Percentiles rank a stretch among this genome's conserved stretches.
phyloP scores from a whole-genome alignment of 2,329 filamentous ascomycete genomes.

The Aspergillus nomiae region DNA sequence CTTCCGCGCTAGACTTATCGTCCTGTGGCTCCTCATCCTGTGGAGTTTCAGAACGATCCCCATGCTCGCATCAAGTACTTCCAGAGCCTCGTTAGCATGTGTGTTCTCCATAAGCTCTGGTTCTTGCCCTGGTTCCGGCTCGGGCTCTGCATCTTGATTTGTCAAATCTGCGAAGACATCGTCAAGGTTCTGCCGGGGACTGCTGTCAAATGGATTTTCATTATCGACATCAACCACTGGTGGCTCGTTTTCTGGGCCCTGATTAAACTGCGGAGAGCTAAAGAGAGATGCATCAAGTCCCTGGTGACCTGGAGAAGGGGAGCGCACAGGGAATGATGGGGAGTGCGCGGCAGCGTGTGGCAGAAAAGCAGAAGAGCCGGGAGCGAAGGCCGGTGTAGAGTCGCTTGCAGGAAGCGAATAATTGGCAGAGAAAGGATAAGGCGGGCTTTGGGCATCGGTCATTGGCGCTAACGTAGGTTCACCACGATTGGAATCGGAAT shows the following conservation, averaged over 20 bases:
- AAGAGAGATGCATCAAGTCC: slow-evolving; percentile 44
- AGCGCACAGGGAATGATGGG: slow-evolving; percentile 42
- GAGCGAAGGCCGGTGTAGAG: slow-evolving; percentile 39
- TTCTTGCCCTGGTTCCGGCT: slow-evolving; percentile 29
- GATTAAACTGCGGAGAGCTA: slow-evolving; percentile 43
- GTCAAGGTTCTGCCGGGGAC: slow-evolving; percentile 43
- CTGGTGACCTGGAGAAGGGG: slow-evolving; percentile 39
- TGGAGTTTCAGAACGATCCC: slow-evolving; percentile 34
- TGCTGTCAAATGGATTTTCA: slow-evolving; percentile 40
- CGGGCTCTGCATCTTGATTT: slow-evolving; percentile 44
- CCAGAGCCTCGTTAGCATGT: slow-evolving; percentile 51
- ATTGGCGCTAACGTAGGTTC: slow-evolving; percentile 38
- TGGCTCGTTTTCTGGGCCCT: slow-evolving; percentile 34
- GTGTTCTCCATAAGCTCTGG: slow-evolving; percentile 44
- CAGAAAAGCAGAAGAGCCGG: slow-evolving; percentile 39
- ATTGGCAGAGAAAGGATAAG: slow-evolving; percentile 43
- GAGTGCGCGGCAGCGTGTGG: slow-evolving; percentile 38
- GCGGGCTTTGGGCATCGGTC: slow-evolving; percentile 30
- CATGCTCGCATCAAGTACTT: slow-evolving; percentile 44
- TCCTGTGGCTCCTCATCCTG: slow-evolving; percentile 26
- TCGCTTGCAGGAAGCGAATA: slow-evolving; percentile 41
- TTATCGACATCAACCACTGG: slow-evolving; percentile 34
- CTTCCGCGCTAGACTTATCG: slow-evolving; percentile 24
- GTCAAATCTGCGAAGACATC: slow-evolving; percentile 51
- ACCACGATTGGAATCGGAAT: slow-evolving; percentile 32